Evolutionary conservation across 139 green algal genomes (phyloP), one percentile per base, ranked within the genome.

Genomic region (Tetraselmis striata): DNA sequence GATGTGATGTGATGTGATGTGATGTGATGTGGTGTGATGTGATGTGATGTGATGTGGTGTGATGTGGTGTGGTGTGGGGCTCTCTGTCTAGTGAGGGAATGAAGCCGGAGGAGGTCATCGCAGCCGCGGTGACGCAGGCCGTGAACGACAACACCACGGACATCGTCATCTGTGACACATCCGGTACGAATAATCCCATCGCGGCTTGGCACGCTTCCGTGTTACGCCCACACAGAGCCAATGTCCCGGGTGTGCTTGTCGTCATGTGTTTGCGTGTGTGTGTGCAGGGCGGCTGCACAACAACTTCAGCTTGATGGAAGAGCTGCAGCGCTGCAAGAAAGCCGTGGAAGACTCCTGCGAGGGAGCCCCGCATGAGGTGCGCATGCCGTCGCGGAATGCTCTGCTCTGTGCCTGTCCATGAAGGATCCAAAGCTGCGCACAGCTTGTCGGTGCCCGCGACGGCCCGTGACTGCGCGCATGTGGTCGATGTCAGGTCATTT

Each of bases 261-360:
- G n/a, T n/a, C n/a, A n/a, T n/a, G n/a, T n/a, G n/a, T n/a, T n/a
- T n/a, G n/a, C n/a, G 45, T 67, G 45, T 67, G 45, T 18, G 5
- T 67, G 5, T 18, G 45, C 45, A 67, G 45, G 94, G 2, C 87
- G 96, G 28, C 87, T 99, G 85, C 97, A 99, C 91, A 99, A 93
- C 23, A 98, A 98, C 75, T 93, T 88, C 77, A 85, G 89, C 25
- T 90, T 99, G 25, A 99, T 99, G 96, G 94, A 96, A 78, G 94
- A 98, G 85, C 82, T 95, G 75, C 75, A 81, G 77, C 28, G 74
- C 67, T 84, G 81, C 81, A 84, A 84, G 76, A 75, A 29, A 11
- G 76, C 28, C 2, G 26, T 84, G 23, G 58, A 30, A 30, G n/a
- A 81, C 2, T 74, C 74, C 22, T 32, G 29, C 27, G 59, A 76